Base-by-base conservation (phyloP, 2,329 filamentous ascomycete species). In the Aspergillus sp. region DNA sequence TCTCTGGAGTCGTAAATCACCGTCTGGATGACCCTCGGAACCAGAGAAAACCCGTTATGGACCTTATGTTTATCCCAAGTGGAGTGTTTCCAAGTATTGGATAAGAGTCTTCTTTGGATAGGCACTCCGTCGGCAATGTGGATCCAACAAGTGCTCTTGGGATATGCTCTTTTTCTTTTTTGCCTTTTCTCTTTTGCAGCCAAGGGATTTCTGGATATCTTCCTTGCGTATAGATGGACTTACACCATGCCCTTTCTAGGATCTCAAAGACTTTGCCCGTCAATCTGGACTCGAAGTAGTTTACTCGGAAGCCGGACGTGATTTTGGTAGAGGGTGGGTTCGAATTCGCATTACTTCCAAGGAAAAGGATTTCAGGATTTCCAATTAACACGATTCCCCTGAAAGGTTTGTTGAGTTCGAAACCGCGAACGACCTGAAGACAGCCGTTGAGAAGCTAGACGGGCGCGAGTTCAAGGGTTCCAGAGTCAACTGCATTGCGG, bases 181-280 rank as follows among this genome's bases (percentile, higher is more conserved):
- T 44, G 28, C 41, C 27, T 41, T 6, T 38, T 45, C 32, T 44
- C 12, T 39, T 40, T 48, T 40, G 4, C 29, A 41, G 29, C 26
- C 43, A 42, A 42, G 45, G 39, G 42, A 38, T 47, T 43, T 53
- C 19, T 45, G 52, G 57, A 55, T 45, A 53, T 49, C 19, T 19
- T 19, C 19, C 48, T 46, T 52, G 56, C 73, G 77, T 75, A 74
- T 78, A 80, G 68, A 74, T 69, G 80, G 74, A 89, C 86, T 90
- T 87, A 93, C 85, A 78, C 79, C 58, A 43, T 80, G 79, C 80
- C 72, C 78, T 78, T 82, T 83, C 74, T 89, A 98, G 93, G 93
- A 98, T 73, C 83, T 98, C 46, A 98, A 98, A 86, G 93, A 98
- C 71, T 98, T 98, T 73, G 93, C 93, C 53, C 89, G 93, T 67